Conservation (phyloP, 148 eudicot species). For the Amaranthus cruentus region DNA sequence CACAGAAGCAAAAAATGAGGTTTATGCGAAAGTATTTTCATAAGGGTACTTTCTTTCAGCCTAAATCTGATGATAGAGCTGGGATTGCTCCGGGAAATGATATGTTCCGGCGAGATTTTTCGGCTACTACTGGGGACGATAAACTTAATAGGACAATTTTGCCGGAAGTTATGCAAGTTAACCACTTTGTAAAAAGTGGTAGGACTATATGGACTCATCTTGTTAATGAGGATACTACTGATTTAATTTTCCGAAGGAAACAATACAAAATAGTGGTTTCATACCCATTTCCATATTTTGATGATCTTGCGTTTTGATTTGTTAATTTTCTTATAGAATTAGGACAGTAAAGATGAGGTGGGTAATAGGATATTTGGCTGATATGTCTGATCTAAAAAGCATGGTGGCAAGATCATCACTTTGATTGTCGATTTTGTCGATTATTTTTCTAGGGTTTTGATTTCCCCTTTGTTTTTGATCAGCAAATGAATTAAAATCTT, state of each 20-base stretch:
- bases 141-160: constrained; percentile 77
- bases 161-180: constrained; percentile 94
- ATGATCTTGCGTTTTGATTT: no score
- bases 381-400: no score
- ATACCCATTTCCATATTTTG: no score
- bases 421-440: no score
- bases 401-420: no score
- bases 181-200: constrained; percentile 94
- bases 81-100: constrained; percentile 51
- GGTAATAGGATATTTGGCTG: no score
- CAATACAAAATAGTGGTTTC: no score
- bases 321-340: no score
- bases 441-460: no score
- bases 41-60: constrained; percentile 89
- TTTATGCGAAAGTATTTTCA: constrained; percentile 98
- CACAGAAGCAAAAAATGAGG: constrained; percentile 72
- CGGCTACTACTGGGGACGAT: constrained; percentile 88
- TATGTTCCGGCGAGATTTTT: constrained; percentile 67
- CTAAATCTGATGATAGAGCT: constrained; percentile 58
- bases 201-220: constrained; percentile 97
- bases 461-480: no score
- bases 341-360: no score
- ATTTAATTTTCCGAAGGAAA: constrained; percentile 17
- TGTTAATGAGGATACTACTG: constrained; percentile 84
- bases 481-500: no score